Evolutionary conservation across 2,329 filamentous ascomycete genomes (phyloP).

Genomic region (Plenodomus lindquistii): DNA sequence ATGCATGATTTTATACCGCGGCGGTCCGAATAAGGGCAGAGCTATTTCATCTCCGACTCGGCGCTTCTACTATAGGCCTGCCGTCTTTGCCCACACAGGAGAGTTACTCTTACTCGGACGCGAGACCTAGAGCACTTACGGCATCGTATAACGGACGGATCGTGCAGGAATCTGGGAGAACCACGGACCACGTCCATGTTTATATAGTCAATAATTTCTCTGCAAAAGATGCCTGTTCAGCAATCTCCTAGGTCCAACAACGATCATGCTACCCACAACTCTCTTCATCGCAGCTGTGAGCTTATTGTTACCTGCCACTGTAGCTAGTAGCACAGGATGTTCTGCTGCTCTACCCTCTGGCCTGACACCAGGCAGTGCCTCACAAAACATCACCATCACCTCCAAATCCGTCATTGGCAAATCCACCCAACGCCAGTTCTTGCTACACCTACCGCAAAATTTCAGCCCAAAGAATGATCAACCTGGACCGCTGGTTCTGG

Average conservation of each 20-base stretch:
- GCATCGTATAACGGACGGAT: neutral
- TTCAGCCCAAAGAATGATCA: constrained; percentile 17
- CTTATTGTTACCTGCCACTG: neutral
- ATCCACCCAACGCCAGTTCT: constrained; percentile 18
- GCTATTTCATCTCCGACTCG: neutral
- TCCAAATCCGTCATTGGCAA: constrained; percentile 20
- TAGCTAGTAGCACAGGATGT: constrained; percentile 21
- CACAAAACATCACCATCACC: constrained; percentile 20
- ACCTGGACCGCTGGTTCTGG: constrained; percentile 19
- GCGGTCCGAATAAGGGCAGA: neutral
- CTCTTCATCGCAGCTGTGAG: neutral
- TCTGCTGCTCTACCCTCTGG: constrained; percentile 7
- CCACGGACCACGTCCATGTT: neutral
- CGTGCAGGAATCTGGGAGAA: neutral
- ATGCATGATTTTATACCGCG: neutral
- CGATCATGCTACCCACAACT: neutral
- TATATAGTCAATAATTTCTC: too few species aligned
- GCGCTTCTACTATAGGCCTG: neutral
- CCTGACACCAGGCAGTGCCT: constrained; percentile 20
- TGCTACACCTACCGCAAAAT: constrained; percentile 18
- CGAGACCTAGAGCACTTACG: neutral
- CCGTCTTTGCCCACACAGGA: neutral
- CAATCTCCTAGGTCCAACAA: neutral
- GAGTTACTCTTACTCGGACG: neutral
- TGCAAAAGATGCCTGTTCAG: too few species aligned